phyloP scores from a whole-genome alignment of 305 asterid genomes.

The Solanum hybrid region DNA sequence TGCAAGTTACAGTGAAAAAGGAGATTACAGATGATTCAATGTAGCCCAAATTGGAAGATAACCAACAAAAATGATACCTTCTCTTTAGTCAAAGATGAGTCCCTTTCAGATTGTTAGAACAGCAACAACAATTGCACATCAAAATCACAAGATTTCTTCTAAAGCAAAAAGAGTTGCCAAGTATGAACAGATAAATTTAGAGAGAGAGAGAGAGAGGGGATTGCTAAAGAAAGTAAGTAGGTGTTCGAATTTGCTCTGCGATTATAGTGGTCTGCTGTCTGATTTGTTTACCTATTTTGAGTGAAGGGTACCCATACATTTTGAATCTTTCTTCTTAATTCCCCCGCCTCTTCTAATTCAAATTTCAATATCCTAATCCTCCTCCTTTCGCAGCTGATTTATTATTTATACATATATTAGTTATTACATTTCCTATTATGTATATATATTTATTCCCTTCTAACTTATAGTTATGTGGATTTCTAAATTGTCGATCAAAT shows the following conservation, averaged over 20 bases:
- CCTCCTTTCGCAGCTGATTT: too few species aligned
- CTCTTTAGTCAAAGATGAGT: neutral
- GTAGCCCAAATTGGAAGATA: neutral
- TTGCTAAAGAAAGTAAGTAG: neutral
- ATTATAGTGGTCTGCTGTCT: conserved; percentile 21
- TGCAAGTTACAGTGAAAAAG: neutral
- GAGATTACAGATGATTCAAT: neutral
- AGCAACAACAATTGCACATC: neutral
- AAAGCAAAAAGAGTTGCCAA: neutral
- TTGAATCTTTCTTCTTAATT: conserved; percentile 28
- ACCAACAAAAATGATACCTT: neutral
- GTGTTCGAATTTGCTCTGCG: conserved; percentile 3
- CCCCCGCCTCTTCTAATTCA: conserved; percentile 14
- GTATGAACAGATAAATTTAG: neutral
- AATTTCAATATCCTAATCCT: neutral
- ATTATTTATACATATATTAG: too few species aligned
- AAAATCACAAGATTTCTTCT: neutral
- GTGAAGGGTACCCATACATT: conserved; percentile 10
- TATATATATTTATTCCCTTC: too few species aligned
- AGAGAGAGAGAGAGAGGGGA: neutral
- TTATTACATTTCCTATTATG: too few species aligned
- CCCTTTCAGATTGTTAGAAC: neutral
- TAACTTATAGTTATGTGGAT: too few species aligned
- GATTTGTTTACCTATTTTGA: neutral
- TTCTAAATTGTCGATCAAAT: too few species aligned